Base-by-base conservation (phyloP, 768 basidiomycete species). In the Pleurotus cornucopiae region DNA sequence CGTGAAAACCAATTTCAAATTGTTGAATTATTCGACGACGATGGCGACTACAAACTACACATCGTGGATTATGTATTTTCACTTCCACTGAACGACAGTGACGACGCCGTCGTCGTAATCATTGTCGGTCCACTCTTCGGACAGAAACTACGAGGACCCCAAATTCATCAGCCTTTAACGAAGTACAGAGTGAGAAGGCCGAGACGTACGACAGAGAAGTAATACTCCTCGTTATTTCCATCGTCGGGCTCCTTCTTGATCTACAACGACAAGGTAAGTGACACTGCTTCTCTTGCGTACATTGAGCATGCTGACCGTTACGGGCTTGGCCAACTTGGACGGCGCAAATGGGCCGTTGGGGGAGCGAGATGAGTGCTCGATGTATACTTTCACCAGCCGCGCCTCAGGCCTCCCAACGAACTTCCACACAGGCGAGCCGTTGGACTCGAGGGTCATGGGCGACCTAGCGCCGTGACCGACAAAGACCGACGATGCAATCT, bases 181-280 rank as follows among this genome's bases (percentile, higher is more conserved):
- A 25, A 25, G 23, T 25, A 25, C 23, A 25, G 11, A 25, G 23
- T 4, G 23, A 25, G 46, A 48, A 14, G 23, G 23, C 23, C 23
- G 44, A 23, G 5, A 26, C 46, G 46, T 23, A 48, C 46, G 3
- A 48, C 46, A 26, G 46, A 48, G 21, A 48, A 18, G 18, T 48
- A 48, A 23, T 48, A 26, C n/a, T 48, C 46, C 14, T 48, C 46
- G 20, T 48, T 48, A 9, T 25, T 6, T 9, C 20, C 46, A 23
- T 48, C 46, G 18, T 48, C 46, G 18, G 46, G 46, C 16, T 48
- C 46, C 26, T 48, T 48, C 18, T 48, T 48, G 18, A 48, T 48
- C 46, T 48, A 14, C n/a, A 16, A 2, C 13, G 21, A 16, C n/a
- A 18, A 47, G 6, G 6, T 16, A 18, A 18, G 18, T 18, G 18